Evolutionary conservation across 1,284 basidiomycete species (phyloP).

Genomic region (Rugosomyces carneus): DNA sequence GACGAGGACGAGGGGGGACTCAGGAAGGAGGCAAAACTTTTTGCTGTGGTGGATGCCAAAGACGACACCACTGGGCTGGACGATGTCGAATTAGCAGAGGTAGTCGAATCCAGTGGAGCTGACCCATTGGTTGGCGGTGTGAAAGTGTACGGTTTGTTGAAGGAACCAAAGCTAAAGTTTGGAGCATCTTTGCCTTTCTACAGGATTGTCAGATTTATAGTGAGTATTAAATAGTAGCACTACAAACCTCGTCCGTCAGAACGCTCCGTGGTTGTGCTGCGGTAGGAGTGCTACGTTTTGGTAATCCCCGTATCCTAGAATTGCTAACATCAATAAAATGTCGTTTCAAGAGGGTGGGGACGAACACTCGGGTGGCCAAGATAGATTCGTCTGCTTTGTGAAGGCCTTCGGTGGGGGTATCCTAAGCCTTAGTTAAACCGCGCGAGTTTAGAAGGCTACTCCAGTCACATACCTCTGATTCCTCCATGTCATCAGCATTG

Average conservation of each 20-base stretch:
- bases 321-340: slow-evolving; percentile 6
- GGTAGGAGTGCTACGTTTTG: slow-evolving; percentile 37
- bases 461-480: slow-evolving; percentile 11
- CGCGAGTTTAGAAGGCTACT: not conserved
- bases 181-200: slow-evolving; percentile 41
- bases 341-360: not conserved
- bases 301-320: slow-evolving; percentile 51
- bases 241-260: not conserved
- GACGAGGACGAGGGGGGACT: slow-evolving; percentile 15
- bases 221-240: not conserved
- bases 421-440: slow-evolving; percentile 24
- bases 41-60: slow-evolving; percentile 35
- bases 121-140: slow-evolving; percentile 16
- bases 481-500: slow-evolving; percentile 33
- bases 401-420: slow-evolving; percentile 40
- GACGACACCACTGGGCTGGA: slow-evolving; percentile 20
- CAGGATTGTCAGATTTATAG: slow-evolving; percentile 17
- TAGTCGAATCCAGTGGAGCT: slow-evolving; percentile 8
- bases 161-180: slow-evolving; percentile 40
- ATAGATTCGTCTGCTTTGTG: slow-evolving; percentile 49
- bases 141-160: slow-evolving; percentile 28
- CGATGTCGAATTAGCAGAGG: slow-evolving; percentile 7
- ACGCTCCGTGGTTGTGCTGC: slow-evolving; percentile 13
- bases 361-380: slow-evolving; percentile 47
- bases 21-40: slow-evolving; percentile 37